These are phyloP conservation scores for Escallonia herrerae DNA, from an alignment of 129 eudicot genomes.

Conservation along the genomic window DNA sequence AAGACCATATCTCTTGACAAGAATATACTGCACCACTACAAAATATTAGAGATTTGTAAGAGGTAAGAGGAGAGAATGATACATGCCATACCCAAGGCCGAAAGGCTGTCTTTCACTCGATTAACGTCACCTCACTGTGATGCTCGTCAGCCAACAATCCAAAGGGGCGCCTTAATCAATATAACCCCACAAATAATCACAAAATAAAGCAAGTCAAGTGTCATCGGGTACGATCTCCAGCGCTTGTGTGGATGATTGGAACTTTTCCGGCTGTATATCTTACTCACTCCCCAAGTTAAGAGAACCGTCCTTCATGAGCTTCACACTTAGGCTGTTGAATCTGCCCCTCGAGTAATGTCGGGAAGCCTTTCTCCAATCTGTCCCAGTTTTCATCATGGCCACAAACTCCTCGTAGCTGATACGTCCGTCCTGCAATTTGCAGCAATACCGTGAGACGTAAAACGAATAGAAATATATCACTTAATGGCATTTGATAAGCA, in stretches of 20 bases:
- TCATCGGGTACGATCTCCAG: slow-evolving; percentile 6
- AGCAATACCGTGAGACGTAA: background rate
- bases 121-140: slow-evolving; percentile 11
- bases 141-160: slow-evolving; percentile 30
- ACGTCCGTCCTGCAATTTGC: slow-evolving; percentile 52
- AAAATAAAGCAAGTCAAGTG: slow-evolving; percentile 18
- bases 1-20: slow-evolving; percentile 6
- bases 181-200: slow-evolving; percentile 38
- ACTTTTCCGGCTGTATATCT: slow-evolving; percentile 6
- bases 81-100: slow-evolving; percentile 14
- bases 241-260: slow-evolving; percentile 13
- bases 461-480: too few relatives aligned
- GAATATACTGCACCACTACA: slow-evolving; percentile 19
- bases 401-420: slow-evolving; percentile 80
- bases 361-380: slow-evolving; percentile 89
- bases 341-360: slow-evolving; percentile 76
- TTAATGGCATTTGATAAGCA: slow-evolving; percentile 3
- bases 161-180: slow-evolving; percentile 19
- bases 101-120: slow-evolving; percentile 6
- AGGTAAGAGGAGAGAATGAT: slow-evolving; percentile 11
- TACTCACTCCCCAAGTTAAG: slow-evolving; percentile 55
- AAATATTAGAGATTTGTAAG: slow-evolving; percentile 1
- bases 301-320: slow-evolving; percentile 75
- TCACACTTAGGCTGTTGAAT: slow-evolving; percentile 69
- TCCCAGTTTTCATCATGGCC: slow-evolving; percentile 84